phyloP scores from a whole-genome alignment of 371 early-diverging fungal species.

The Mucor sp. region DNA sequence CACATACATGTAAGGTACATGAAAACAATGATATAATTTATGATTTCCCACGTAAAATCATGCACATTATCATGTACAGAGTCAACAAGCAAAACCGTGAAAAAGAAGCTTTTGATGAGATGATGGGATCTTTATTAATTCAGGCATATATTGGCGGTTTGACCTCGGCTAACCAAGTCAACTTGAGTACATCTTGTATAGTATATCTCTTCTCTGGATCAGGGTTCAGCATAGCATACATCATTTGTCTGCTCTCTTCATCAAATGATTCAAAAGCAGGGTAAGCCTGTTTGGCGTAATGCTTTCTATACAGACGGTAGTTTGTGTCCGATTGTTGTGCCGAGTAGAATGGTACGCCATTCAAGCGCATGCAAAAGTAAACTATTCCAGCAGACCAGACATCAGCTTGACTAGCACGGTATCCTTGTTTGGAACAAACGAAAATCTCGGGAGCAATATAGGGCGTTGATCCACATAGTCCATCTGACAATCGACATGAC shows the following conservation, averaged over 20 bases:
- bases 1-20: not conserved
- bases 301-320: slow-evolving; percentile 63
- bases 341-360: slow-evolving; percentile 63
- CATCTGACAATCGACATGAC: slow-evolving; percentile 63
- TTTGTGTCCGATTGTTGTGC: slow-evolving; percentile 59
- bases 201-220: slow-evolving; percentile 46
- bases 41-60: not conserved
- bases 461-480: slow-evolving; percentile 86
- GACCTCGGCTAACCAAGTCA: slow-evolving; percentile 41
- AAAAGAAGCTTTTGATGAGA: not conserved
- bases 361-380: slow-evolving; percentile 78
- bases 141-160: slow-evolving; percentile 3
- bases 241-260: slow-evolving; percentile 19
- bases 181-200: slow-evolving; percentile 35
- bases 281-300: slow-evolving; percentile 34
- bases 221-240: slow-evolving; percentile 52
- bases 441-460: slow-evolving; percentile 92
- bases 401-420: slow-evolving; percentile 80
- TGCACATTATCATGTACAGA: not conserved
- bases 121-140: not conserved
- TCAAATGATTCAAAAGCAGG: slow-evolving; percentile 51
- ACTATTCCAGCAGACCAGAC: slow-evolving; percentile 88
- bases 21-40: not conserved
- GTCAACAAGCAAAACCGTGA: not conserved
- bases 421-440: slow-evolving; percentile 41